phyloP scores from a whole-genome alignment of 2,329 filamentous ascomycete genomes.

The Scytalidium sp. region DNA sequence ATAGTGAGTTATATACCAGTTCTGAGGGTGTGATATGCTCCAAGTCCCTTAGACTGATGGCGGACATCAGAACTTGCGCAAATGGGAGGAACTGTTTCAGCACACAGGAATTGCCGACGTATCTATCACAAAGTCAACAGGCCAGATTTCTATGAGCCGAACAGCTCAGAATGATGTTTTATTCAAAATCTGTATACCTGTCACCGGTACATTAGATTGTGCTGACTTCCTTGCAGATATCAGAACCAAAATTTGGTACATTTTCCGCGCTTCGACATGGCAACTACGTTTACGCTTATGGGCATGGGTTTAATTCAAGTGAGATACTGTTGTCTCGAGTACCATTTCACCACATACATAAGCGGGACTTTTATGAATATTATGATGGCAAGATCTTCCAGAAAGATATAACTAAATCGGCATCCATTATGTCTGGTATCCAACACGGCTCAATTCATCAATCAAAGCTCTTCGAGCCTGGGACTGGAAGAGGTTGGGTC shows the following conservation, averaged over 20 bases:
- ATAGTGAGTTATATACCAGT: not conserved
- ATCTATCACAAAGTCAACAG: slow-evolving; percentile 5
- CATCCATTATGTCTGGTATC: slow-evolving; percentile 10
- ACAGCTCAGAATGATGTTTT: not conserved
- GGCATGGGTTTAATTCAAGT: slow-evolving; percentile 6
- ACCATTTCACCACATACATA: not conserved
- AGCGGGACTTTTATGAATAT: slow-evolving; percentile 6
- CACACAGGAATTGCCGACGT: not conserved
- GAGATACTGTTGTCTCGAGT: slow-evolving; percentile 14
- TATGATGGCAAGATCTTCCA: slow-evolving; percentile 11
- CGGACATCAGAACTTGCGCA: not conserved
- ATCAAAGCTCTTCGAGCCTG: slow-evolving; percentile 15
- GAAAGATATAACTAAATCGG: slow-evolving; percentile 1
- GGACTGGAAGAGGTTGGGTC: slow-evolving; percentile 7
- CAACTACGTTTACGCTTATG: slow-evolving; percentile 14
- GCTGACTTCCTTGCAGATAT: not conserved
- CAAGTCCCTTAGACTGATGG: not conserved
- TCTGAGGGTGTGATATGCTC: too few relatives aligned
- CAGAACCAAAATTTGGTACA: slow-evolving; percentile 8
- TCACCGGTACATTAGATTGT: not conserved
- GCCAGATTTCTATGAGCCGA: slow-evolving; percentile 9
- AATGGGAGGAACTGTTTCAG: not conserved
- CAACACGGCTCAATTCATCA: slow-evolving; percentile 17
- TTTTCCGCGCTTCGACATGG: slow-evolving; percentile 9
- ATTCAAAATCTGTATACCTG: not conserved